Conservation (phyloP, 1,284 basidiomycete species). For the Ceraceosorus guamensis region DNA sequence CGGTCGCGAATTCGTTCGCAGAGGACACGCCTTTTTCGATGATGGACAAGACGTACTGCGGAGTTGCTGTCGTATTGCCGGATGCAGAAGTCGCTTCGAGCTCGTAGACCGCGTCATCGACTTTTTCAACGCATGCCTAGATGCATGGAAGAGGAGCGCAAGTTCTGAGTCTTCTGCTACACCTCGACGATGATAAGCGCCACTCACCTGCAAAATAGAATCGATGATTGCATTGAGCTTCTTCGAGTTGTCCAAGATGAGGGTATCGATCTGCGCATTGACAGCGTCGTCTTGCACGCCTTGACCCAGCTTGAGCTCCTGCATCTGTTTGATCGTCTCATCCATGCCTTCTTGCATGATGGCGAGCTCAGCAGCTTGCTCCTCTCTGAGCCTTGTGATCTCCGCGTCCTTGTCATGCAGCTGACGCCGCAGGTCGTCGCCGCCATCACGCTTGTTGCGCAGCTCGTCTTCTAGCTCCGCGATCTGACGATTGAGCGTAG, state of each 20-base stretch:
- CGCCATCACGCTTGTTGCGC: slow-evolving; percentile 59
- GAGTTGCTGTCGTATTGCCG: slow-evolving; percentile 91
- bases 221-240: slow-evolving; percentile 98
- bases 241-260: slow-evolving; percentile 94
- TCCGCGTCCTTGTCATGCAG: slow-evolving; percentile 69
- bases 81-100: slow-evolving; percentile 88
- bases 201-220: slow-evolving; percentile 66
- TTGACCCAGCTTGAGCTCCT: slow-evolving; percentile 77
- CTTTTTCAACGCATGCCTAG: slow-evolving; percentile 86
- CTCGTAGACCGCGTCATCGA: slow-evolving; percentile 95
- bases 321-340: slow-evolving; percentile 79
- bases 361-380: slow-evolving; percentile 92
- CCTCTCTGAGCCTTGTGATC: slow-evolving; percentile 72
- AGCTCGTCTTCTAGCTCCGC: slow-evolving; percentile 90
- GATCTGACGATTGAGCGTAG: slow-evolving; percentile 92
- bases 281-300: slow-evolving; percentile 79
- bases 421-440: slow-evolving; percentile 77
- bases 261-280: slow-evolving; percentile 89
- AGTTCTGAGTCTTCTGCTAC: background rate
- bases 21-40: slow-evolving; percentile 92
- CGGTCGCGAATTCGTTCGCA: slow-evolving; percentile 88
- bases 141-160: background rate
- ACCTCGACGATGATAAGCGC: background rate
- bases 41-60: slow-evolving; percentile 95
- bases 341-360: slow-evolving; percentile 97